A percentile compares a stretch with the other conserved stretches of the same genome.
phyloP scores from a whole-genome alignment of 2,329 filamentous ascomycete genomes.

The Calonectria honghensis region DNA sequence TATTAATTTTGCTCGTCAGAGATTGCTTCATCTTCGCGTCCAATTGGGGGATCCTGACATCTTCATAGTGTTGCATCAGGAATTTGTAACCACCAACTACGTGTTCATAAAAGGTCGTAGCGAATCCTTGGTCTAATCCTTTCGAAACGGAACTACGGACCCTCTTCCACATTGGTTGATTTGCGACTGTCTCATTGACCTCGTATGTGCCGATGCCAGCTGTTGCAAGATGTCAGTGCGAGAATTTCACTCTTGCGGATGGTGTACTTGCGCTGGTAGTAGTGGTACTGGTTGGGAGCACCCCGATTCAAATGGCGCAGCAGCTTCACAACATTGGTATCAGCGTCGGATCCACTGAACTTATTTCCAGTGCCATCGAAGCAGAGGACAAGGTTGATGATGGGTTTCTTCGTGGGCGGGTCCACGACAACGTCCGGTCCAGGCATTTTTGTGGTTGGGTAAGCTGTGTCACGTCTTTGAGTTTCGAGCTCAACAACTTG shows the following conservation, averaged over 20 bases:
- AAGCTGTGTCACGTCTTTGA: not conserved
- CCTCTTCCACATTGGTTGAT: constrained; percentile 60
- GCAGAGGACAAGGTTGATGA: constrained; percentile 66
- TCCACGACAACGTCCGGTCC: not conserved
- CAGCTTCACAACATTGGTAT: constrained; percentile 74
- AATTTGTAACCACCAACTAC: constrained; percentile 73
- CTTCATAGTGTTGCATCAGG: constrained; percentile 71
- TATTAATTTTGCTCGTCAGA: constrained; percentile 43
- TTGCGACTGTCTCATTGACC: constrained; percentile 63
- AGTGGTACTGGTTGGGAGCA: constrained; percentile 67
- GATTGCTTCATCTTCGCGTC: accelerated
- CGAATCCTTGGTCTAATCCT: constrained; percentile 65
- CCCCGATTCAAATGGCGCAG: constrained; percentile 68
- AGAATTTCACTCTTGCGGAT: not conserved
- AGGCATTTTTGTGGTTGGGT: not conserved
- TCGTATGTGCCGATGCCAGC: constrained; percentile 72
- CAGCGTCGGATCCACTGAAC: constrained; percentile 67
- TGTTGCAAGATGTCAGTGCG: constrained; percentile 38
- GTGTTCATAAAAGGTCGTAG: constrained; percentile 69
- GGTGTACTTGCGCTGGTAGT: constrained; percentile 67
- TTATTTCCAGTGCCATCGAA: constrained; percentile 70
- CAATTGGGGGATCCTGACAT: constrained; percentile 51
- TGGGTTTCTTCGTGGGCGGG: constrained; percentile 45
- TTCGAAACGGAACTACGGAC: constrained; percentile 61
- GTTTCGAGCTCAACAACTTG: not conserved